phyloP scores from a whole-genome alignment of 306 rosid species.

The Trichosanthes cucumerina region DNA sequence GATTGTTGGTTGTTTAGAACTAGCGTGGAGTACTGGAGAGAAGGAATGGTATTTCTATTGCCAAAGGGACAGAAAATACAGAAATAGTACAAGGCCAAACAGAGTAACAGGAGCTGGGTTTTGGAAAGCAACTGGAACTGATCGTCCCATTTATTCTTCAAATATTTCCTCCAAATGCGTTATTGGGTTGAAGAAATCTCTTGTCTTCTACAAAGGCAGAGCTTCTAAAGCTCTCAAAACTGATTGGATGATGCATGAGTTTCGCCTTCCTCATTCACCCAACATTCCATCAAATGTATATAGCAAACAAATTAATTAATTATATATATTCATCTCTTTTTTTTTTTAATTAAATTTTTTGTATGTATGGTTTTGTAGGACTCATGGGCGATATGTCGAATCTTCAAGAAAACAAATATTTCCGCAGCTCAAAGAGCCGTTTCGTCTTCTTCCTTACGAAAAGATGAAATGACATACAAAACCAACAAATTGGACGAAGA shows the following conservation, averaged over 20 bases:
- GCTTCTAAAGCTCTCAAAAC: conserved; percentile 86
- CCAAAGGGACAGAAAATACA: conserved; percentile 85
- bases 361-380: conserved; percentile 40
- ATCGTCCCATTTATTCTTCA: conserved; percentile 67
- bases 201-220: conserved; percentile 85
- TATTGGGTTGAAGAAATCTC: conserved; percentile 85
- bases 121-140: conserved; percentile 97
- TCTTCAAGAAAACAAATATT: conserved; percentile 66
- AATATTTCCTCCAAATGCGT: conserved; percentile 46
- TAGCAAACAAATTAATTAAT: too few relatives aligned
- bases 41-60: conserved; percentile 94
- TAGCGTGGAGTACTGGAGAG: conserved; percentile 70
- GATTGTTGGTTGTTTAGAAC: not conserved
- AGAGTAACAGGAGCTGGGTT: conserved; percentile 84
- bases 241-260: conserved; percentile 99
- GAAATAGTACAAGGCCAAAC: conserved; percentile 84
- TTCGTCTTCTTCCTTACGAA: conserved; percentile 42
- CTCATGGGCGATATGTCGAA: conserved; percentile 94
- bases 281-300: not conserved
- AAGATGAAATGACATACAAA: not conserved
- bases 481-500: not conserved
- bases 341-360: too few relatives aligned
- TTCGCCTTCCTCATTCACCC: conserved; percentile 47
- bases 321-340: too few relatives aligned
- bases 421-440: conserved; percentile 61